Evolutionary conservation across 495 filamentous ascomycete species (phyloP), one percentile per base, ranked within the genome.

Genomic region (Penicillium turbatum): DNA sequence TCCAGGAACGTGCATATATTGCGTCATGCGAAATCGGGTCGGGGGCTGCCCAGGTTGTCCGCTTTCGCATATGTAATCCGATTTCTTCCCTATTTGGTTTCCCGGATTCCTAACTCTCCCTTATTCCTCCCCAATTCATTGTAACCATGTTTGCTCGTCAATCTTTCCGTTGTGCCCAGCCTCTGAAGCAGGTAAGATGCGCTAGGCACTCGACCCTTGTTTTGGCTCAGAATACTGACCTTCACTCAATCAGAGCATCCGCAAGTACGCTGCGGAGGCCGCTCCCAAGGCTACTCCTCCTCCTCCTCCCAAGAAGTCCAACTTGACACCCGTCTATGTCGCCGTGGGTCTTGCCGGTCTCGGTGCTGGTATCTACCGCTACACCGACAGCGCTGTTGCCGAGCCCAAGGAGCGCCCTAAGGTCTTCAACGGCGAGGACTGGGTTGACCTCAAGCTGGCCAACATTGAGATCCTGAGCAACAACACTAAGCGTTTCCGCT

Each of bases 401-500:
- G 71, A 75, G 63, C 62, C 61, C 53, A 68, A 71, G 60, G 65
- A 74, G 24, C 67, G 70, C 31, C 57, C 66, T 30, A 75, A 72
- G 64, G 68, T 87, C 30, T 88, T 98, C 70, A 86, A 77, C 15
- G 95, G 92, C 52, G 89, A 93, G 71, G 92, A 90, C 61, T 95
- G 88, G 71, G 70, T 96, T 37, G 80, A 82, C 55, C 81, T 95
- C 57, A 83, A 86, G 75, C 79, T 98, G 39, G 83, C 89, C 38
- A 80, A 83, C n/a, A 79, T 89, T 57, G 86, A 90, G 72, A 62
- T 68, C 12, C 68, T 96, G 72, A 95, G 86, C 74, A 84, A 87
- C 75, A 96, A 96, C 79, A 91, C 90, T 51, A 96, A 96, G 85
- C 79, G 76, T 40, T 74, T 96, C 63, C 84, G 87, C 60, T 96